These are phyloP conservation scores for Aspergillus proliferans DNA, from an alignment of 2,329 filamentous ascomycete genomes.

Conservation along the genomic window DNA sequence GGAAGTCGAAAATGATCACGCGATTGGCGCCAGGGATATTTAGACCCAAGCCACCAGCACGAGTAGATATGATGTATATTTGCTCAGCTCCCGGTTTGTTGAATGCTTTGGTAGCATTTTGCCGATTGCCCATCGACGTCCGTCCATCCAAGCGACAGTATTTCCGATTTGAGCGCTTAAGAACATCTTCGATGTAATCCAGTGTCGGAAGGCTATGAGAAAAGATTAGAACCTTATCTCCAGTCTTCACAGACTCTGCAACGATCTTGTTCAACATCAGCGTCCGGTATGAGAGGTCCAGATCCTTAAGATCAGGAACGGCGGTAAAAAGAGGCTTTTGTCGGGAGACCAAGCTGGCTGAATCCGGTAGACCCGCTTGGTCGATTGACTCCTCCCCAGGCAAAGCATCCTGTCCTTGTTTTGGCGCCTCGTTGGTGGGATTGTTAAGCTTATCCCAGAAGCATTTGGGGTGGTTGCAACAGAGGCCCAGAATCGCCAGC, in stretches of 20 bases:
- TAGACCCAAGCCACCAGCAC: constrained; percentile 72
- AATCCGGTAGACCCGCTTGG: constrained; percentile 29
- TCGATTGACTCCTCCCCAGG: constrained; percentile 29
- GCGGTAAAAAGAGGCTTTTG: constrained; percentile 24
- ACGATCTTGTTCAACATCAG: constrained; percentile 63
- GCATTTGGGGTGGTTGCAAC: constrained; percentile 55
- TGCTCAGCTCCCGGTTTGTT: constrained; percentile 49
- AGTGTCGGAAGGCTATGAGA: constrained; percentile 66
- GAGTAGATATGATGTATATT: constrained; percentile 76
- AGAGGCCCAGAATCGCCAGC: constrained; percentile 47
- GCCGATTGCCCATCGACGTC: constrained; percentile 53
- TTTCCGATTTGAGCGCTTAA: constrained; percentile 43
- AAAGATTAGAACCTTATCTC: constrained; percentile 77
- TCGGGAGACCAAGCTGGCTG: constrained; percentile 26
- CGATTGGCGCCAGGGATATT: constrained; percentile 81
- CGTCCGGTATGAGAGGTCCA: constrained; percentile 61
- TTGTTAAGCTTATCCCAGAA: constrained; percentile 47
- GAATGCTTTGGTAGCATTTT: constrained; percentile 61
- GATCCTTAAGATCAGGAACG: constrained; percentile 33
- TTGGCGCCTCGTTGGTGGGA: constrained; percentile 21
- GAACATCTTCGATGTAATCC: constrained; percentile 58
- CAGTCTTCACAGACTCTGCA: constrained; percentile 51
- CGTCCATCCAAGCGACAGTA: constrained; percentile 63
- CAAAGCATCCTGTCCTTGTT: constrained; percentile 9
- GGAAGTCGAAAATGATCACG: constrained; percentile 78